Evolutionary conservation across 2,329 filamentous ascomycete species (phyloP), one percentile per base, ranked within the genome.

Genomic region (Colletotrichum higginsianum): DNA sequence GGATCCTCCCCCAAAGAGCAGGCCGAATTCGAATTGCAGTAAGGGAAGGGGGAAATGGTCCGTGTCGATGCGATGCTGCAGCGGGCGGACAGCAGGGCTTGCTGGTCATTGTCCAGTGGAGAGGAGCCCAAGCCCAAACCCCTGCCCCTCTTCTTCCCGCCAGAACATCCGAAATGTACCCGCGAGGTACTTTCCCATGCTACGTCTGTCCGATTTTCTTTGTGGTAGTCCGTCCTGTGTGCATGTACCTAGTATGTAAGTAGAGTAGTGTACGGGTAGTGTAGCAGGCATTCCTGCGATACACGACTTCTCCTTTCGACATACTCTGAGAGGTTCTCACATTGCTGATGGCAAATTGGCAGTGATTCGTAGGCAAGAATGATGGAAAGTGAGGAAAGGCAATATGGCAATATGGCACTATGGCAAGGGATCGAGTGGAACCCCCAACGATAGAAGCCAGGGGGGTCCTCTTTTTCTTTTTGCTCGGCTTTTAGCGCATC

Each of bases 401-500:
- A 40, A 38, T 21, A 35, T n/a, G 42, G 18, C 57, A 47, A 13
- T 21, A 42, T 30, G 12, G 30, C 44, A 61, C n/a, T 21, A 40
- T 35, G 46, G 60, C 30, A 61, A 26, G 46, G 46, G 60, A 61
- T 50, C 30, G n/a, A 21, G 47, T 38, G 46, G 35, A 42, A 42
- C n/a, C 60, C 60, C 60, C 44, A 35, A 44, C 44, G 49, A 57
- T 57, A 42, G 40, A 61, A 35, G 18, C 46, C 49, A 30, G 35
- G 50, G 49, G 50, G 26, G 11, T 35, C 44, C 23, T 57, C 35
- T 67, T 57, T 63, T 63, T 53, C 49, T 50, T 52, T 53, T 12
- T 55, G 9, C 65, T 60, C 58, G 65, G 68, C 68, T 71, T 47
- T 60, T 68, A 68, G 52, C 52, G 58, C 13, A 63, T 68, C 68